Conservation (phyloP, 768 basidiomycete species). For the Macrolepiota dolichaula region DNA sequence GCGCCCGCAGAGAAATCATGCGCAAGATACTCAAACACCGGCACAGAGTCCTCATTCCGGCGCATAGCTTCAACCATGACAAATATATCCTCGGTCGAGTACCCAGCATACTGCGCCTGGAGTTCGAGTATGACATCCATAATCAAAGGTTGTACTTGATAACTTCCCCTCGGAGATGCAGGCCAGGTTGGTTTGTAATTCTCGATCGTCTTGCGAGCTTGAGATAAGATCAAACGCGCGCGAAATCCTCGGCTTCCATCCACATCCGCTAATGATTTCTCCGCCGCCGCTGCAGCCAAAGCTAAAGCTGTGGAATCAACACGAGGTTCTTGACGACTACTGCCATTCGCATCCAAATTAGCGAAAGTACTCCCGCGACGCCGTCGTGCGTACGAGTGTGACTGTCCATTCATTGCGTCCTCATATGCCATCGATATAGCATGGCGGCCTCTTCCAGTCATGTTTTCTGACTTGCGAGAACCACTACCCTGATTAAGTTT, state of each 20-base stretch:
- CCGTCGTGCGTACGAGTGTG: background rate
- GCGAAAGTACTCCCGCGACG: background rate
- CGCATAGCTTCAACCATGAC: constrained; percentile 8
- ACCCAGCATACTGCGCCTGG: constrained; percentile 24
- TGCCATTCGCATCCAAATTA: background rate
- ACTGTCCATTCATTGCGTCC: background rate
- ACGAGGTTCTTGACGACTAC: background rate
- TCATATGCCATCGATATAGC: background rate
- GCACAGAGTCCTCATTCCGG: constrained; percentile 12
- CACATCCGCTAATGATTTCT: background rate
- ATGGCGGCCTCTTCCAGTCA: constrained; percentile 1
- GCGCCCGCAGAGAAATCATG: constrained; percentile 25
- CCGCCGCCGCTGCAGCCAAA: background rate
- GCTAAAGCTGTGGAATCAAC: background rate
- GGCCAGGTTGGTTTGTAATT: constrained; percentile 1
- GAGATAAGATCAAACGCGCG: constrained; percentile 18
- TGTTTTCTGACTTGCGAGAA: background rate
- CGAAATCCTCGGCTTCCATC: constrained; percentile 2
- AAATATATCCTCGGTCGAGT: constrained; percentile 23
- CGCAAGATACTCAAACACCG: constrained; percentile 12
- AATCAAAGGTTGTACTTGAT: constrained; percentile 28
- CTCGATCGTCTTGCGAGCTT: constrained; percentile 25
- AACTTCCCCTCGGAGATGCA: constrained; percentile 20
- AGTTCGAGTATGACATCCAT: constrained; percentile 49
- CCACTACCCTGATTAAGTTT: constrained; percentile 2